phyloP scores from a whole-genome alignment of 169 alveolate genomes.

The Cryptosporidium parvum region DNA sequence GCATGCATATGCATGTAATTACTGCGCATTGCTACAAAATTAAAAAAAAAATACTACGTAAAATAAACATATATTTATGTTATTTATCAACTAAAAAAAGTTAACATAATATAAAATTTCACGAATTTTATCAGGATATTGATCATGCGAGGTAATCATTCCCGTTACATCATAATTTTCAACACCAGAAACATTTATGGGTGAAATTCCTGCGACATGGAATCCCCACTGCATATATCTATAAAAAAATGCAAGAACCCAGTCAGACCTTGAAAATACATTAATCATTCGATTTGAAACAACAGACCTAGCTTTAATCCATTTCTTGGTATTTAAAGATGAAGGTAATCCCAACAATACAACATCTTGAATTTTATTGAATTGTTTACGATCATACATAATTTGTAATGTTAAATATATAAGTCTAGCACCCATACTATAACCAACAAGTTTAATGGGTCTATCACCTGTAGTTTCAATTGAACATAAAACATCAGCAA shows the following conservation, averaged over 20 bases:
- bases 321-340: slow-evolving; percentile 84
- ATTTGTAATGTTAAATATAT: slow-evolving; percentile 87
- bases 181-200: slow-evolving; percentile 82
- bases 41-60: not conserved
- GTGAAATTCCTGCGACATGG: slow-evolving; percentile 85
- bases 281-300: slow-evolving; percentile 91
- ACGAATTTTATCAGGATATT: slow-evolving; percentile 79
- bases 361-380: slow-evolving; percentile 86
- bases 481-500: slow-evolving; percentile 87
- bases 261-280: slow-evolving; percentile 89
- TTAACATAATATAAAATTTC: slow-evolving; percentile 78
- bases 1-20: slow-evolving; percentile 17
- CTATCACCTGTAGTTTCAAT: slow-evolving; percentile 87
- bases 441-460: slow-evolving; percentile 91
- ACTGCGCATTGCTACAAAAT: not conserved
- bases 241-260: slow-evolving; percentile 92
- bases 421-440: slow-evolving; percentile 92
- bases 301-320: slow-evolving; percentile 89
- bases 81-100: slow-evolving; percentile 44
- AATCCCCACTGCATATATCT: slow-evolving; percentile 91
- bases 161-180: slow-evolving; percentile 88
- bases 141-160: slow-evolving; percentile 82
- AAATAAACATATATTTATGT: not conserved
- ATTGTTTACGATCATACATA: slow-evolving; percentile 81
- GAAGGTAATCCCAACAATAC: slow-evolving; percentile 91